phyloP scores from a whole-genome alignment of 306 rosid species.

The Begonia peltatifolia region DNA sequence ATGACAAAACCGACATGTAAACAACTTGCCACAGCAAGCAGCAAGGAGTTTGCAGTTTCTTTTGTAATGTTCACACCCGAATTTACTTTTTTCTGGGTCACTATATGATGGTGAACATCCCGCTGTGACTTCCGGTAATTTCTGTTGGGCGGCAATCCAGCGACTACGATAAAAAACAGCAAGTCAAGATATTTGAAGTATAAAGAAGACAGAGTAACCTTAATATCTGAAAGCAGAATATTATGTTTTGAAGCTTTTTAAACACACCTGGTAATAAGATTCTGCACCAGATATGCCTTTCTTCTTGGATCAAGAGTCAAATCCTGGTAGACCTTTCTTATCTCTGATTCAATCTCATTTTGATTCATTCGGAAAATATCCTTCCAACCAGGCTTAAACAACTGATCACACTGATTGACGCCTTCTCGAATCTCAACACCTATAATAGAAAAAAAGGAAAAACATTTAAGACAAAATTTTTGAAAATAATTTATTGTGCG shows the following conservation, averaged over 20 bases:
- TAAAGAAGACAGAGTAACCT: too few species aligned
- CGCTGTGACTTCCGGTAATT: conserved; percentile 49
- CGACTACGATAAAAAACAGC: conserved; percentile 41
- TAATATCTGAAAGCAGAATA: background rate
- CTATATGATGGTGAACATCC: conserved; percentile 52
- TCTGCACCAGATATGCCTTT: conserved; percentile 95
- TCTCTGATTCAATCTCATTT: conserved; percentile 94
- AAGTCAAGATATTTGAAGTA: conserved; percentile 1
- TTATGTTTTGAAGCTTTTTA: conserved; percentile 1
- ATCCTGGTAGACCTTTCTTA: conserved; percentile 90
- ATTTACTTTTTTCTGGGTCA: conserved; percentile 51
- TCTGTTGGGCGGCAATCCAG: conserved; percentile 98
- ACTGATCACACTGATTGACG: conserved; percentile 74
- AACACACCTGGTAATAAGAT: conserved; percentile 89
- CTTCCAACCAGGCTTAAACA: conserved; percentile 99
- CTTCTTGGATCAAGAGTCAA: conserved; percentile 96
- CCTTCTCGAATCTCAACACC: conserved; percentile 71
- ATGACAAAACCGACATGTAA: conserved; percentile 94
- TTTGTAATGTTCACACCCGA: conserved; percentile 97
- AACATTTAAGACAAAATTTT: background rate
- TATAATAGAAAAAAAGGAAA: conserved; percentile 11
- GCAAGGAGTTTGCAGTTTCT: conserved; percentile 96
- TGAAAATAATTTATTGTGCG: background rate
- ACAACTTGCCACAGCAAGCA: conserved; percentile 89
- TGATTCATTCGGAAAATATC: conserved; percentile 99